These are phyloP conservation scores for Lophium mytilinum DNA, from an alignment of 495 filamentous ascomycete species.

Conservation along the genomic window DNA sequence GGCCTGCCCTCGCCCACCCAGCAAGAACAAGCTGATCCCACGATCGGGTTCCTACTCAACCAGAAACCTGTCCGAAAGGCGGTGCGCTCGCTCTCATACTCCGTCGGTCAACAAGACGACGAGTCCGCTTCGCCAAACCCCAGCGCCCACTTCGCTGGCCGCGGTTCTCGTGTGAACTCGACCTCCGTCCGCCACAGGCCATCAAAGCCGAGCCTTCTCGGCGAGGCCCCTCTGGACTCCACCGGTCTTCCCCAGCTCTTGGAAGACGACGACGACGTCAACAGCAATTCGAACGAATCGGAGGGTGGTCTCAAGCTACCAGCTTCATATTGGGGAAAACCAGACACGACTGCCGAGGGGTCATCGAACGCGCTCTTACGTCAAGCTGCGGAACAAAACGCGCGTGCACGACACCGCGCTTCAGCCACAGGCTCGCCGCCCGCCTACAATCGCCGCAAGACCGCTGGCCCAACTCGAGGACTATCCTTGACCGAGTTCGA, in stretches of 20 bases:
- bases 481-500: constrained; percentile 2
- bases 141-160: constrained; percentile 1
- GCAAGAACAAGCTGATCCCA: constrained; percentile 4
- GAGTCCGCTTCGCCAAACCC: constrained; percentile 38
- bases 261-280: constrained; percentile 77
- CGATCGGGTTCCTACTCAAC: constrained; percentile 16
- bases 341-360: background rate
- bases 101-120: constrained; percentile 81
- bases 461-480: background rate
- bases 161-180: background rate
- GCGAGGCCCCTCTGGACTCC: constrained; percentile 56
- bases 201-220: constrained; percentile 78
- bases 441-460: background rate
- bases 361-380: constrained; percentile 5
- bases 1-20: constrained; percentile 18
- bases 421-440: constrained; percentile 12
- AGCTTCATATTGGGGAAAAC: constrained; percentile 35
- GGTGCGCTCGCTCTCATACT: constrained; percentile 84
- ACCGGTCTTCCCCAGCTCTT: constrained; percentile 64
- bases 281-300: constrained; percentile 54
- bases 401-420: constrained; percentile 15
- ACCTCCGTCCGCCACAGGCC: constrained; percentile 54
- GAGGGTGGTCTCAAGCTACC: constrained; percentile 51
- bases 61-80: constrained; percentile 19
- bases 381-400: constrained; percentile 19